phyloP scores from a whole-genome alignment of 2,329 filamentous ascomycete genomes.

The Didymella sp. region DNA sequence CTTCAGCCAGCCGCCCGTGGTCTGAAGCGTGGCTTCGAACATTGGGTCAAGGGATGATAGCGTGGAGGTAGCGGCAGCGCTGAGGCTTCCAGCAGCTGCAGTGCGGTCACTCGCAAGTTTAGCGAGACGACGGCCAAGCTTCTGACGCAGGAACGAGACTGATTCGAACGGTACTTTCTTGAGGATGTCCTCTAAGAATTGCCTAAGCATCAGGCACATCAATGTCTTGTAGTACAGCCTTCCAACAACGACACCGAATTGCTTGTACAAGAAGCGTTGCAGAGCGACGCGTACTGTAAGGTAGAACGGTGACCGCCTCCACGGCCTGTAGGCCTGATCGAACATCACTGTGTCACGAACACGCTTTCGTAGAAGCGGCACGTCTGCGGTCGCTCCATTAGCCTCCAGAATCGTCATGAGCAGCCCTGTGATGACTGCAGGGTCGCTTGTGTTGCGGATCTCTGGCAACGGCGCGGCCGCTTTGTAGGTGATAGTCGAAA shows the following conservation, averaged over 20 bases:
- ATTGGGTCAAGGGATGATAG: conserved; percentile 7
- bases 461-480: conserved; percentile 59
- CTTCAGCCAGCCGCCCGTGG: conserved; percentile 26
- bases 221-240: conserved; percentile 64
- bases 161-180: conserved; percentile 45
- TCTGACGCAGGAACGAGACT: conserved; percentile 55
- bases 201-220: conserved; percentile 57
- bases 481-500: conserved; percentile 62
- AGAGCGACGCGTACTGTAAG: conserved; percentile 66
- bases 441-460: conserved; percentile 63
- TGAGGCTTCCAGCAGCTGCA: not conserved
- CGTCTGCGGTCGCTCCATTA: conserved; percentile 53
- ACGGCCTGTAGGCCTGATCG: conserved; percentile 58
- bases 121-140: conserved; percentile 63
- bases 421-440: conserved; percentile 65
- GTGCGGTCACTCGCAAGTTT: conserved; percentile 61
- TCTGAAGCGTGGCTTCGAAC: conserved; percentile 27
- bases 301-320: conserved; percentile 69
- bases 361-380: conserved; percentile 60
- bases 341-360: conserved; percentile 69
- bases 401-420: conserved; percentile 67
- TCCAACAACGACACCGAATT: conserved; percentile 53
- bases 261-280: conserved; percentile 59
- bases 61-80: not conserved
- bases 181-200: conserved; percentile 55